These are phyloP conservation scores for Fraxinus sp. DNA, from an alignment of 305 asterid species.

Conservation along the genomic window DNA sequence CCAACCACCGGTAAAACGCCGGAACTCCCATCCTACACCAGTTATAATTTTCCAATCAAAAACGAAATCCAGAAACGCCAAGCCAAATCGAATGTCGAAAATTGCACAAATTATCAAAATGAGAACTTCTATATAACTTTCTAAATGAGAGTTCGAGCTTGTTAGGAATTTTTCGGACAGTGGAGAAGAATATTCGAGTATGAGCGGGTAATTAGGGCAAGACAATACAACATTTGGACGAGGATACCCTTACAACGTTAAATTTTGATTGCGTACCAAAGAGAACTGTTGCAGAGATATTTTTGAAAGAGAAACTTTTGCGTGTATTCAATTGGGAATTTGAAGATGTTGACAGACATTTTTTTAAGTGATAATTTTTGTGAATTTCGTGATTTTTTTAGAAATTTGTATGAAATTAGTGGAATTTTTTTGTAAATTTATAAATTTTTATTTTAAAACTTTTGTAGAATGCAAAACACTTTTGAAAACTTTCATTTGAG, in stretches of 20 bases:
- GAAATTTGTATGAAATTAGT: too few relatives aligned
- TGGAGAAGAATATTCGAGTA: neutral
- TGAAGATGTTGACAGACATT: too few relatives aligned
- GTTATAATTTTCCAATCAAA: slow-evolving; percentile 11
- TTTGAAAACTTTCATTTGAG: too few relatives aligned
- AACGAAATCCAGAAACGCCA: neutral
- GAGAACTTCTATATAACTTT: neutral
- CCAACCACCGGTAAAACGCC: slow-evolving; percentile 96
- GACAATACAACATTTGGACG: neutral
- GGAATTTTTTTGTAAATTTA: too few relatives aligned
- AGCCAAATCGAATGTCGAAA: neutral
- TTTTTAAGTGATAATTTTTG: too few relatives aligned
- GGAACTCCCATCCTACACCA: slow-evolving; percentile 78
- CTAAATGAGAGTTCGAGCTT: neutral
- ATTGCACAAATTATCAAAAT: neutral
- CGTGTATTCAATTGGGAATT: too few relatives aligned
- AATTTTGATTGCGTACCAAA: neutral
- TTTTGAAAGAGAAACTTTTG: too few relatives aligned
- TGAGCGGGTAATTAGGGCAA: neutral
- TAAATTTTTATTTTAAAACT: too few relatives aligned
- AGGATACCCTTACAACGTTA: neutral
- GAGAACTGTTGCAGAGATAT: neutral
- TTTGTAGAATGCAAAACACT: too few relatives aligned
- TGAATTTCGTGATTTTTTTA: too few relatives aligned
- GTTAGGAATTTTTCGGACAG: neutral